These are phyloP conservation scores for Kuraishia borneana DNA, from an alignment of 805 yeast genomes.

Conservation along the genomic window DNA sequence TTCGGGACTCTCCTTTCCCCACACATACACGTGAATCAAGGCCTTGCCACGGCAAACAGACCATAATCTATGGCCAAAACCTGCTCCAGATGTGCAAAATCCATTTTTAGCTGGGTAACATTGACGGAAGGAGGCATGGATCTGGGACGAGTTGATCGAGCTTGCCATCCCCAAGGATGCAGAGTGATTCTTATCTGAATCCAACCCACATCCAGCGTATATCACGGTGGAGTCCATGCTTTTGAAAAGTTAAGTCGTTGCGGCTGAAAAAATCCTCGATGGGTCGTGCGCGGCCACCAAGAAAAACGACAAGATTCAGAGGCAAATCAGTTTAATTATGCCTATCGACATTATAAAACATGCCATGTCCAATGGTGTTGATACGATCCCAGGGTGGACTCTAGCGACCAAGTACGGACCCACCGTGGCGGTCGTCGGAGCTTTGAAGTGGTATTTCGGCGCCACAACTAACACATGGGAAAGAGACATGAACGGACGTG, in stretches of 20 bases:
- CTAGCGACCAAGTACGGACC: conserved; percentile 51
- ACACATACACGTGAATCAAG: conserved; percentile 56
- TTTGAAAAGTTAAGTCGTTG: background rate
- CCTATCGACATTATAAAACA: conserved; percentile 76
- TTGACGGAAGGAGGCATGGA: conserved; percentile 38
- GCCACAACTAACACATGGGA: conserved; percentile 88
- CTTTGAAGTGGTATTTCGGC: conserved; percentile 60
- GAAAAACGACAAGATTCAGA: too few species aligned
- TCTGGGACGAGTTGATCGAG: conserved; percentile 35
- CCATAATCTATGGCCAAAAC: conserved; percentile 41
- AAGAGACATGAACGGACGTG: conserved; percentile 84
- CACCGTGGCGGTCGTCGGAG: conserved; percentile 28
- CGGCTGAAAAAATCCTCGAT: background rate
- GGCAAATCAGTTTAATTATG: conserved; percentile 34
- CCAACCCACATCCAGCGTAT: conserved; percentile 33
- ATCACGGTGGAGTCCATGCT: conserved; percentile 41
- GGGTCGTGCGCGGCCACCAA: too few species aligned
- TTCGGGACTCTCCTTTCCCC: conserved; percentile 62
- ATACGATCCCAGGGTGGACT: conserved; percentile 64
- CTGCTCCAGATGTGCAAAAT: conserved; percentile 32
- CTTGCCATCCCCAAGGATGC: conserved; percentile 18
- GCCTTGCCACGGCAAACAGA: conserved; percentile 67
- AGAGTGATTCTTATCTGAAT: conserved; percentile 24
- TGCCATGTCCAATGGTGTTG: conserved; percentile 61
- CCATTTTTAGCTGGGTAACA: conserved; percentile 37